Conservation (phyloP, 345 rosid genomes). For the Gossypium longicalyx region DNA sequence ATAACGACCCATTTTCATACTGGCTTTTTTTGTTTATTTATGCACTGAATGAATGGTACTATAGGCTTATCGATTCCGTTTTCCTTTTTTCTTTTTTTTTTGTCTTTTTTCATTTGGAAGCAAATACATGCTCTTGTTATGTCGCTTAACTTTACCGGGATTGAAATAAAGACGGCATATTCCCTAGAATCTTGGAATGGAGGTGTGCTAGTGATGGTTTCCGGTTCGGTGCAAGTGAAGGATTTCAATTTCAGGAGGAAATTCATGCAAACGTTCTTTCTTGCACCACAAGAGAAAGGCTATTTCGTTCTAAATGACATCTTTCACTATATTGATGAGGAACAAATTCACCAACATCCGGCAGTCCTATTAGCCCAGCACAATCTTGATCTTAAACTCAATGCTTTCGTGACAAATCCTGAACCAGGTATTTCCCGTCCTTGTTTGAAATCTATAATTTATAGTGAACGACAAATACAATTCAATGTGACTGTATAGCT, state of each 20-base stretch:
- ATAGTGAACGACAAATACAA: background rate
- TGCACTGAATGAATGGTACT: background rate
- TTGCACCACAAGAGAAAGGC: slow-evolving; percentile 75
- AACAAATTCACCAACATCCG: slow-evolving; percentile 45
- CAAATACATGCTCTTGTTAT: slow-evolving; percentile 54
- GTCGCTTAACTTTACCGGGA: slow-evolving; percentile 43
- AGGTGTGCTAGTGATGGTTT: slow-evolving; percentile 66
- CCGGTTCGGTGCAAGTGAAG: slow-evolving; percentile 57
- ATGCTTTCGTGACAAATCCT: slow-evolving; percentile 28
- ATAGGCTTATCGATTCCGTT: background rate
- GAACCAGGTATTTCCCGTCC: slow-evolving; percentile 46
- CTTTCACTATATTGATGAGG: slow-evolving; percentile 57
- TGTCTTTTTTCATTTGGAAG: slow-evolving; percentile 29
- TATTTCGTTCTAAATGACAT: slow-evolving; percentile 67
- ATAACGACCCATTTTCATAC: background rate
- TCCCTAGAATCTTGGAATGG: slow-evolving; percentile 62
- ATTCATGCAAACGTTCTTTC: slow-evolving; percentile 65
- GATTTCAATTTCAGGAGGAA: slow-evolving; percentile 48
- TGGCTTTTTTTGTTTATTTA: background rate
- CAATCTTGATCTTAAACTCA: slow-evolving; percentile 38
- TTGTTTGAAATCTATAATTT: background rate
- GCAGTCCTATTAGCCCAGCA: slow-evolving; percentile 42
- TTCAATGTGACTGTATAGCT: background rate
- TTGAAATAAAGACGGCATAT: slow-evolving; percentile 61
- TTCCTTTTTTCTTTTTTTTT: background rate